Evolutionary conservation across 768 basidiomycete genomes (phyloP), one percentile per base, ranked within the genome.

Genomic region (Lactarius deliciosus): DNA sequence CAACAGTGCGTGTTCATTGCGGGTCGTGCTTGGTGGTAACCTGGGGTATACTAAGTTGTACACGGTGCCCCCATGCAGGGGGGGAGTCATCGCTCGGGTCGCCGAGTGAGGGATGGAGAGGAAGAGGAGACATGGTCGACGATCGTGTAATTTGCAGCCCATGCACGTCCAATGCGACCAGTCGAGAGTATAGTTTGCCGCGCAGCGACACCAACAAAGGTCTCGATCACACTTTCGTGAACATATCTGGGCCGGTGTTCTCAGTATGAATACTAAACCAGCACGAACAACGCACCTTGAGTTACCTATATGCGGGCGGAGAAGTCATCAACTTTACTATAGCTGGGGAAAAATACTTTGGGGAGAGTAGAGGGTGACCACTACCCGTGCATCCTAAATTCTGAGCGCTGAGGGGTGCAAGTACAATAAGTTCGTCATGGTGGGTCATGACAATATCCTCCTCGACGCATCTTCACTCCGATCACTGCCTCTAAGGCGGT

Each of bases 11-110:
- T 79, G 73, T 76, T 98, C 95, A 65, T 87, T 87, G 0, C 70
- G 70, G 0, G 89, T 89, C 6, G 91, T 79, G 47, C 79, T 85
- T 72, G 72, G 56, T 6, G 94, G 95, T 15, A 96, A 77, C 6
- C 87, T 86, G 1, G 85, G 86, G 72, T 88, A 95, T 7, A 84
- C 83, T 5, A 30, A 3, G 87, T 25, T 88, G 86, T 59, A 88
- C 89, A 2, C 68, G 72, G 45, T 88, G 85, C 72, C 96, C 22
- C 96, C 96, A 68, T 98, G 96, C 2, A 96, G 25, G 82, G 96
- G 73, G 68, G 69, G 77, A 77, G 75, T 80, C 76, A 10, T 85
- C 85, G 75, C 92, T 90, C 10, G 86, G 86, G 5, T 81, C 81
- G 2, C 89, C 90, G 15, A 90, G 80, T 18, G 83, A 82, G 15